Percentiles rank a stretch among this genome's conserved stretches.
These are phyloP conservation scores for Lactarius quietus DNA, from an alignment of 768 basidiomycete genomes.

Conservation along the genomic window DNA sequence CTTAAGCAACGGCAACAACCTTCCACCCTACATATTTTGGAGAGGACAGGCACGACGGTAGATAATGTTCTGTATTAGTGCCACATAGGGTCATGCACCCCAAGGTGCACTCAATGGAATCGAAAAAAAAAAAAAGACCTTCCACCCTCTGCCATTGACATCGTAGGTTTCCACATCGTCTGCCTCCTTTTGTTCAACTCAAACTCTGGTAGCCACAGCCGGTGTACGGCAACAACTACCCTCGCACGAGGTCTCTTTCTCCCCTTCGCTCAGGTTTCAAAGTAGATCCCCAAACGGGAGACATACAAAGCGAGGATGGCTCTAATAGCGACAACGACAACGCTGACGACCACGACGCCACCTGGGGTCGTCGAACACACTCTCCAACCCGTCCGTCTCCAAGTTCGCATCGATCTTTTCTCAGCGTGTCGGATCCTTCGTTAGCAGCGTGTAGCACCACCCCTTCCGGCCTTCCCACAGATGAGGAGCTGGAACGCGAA, in stretches of 20 bases:
- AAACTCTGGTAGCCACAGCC: constrained; percentile 40
- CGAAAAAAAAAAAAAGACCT: too few species aligned
- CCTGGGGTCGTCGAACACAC: constrained; percentile 46
- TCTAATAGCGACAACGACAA: constrained; percentile 45
- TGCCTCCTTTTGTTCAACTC: constrained; percentile 18
- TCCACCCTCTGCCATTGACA: constrained; percentile 36
- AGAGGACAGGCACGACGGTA: too few species aligned
- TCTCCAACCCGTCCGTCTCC: constrained; percentile 71
- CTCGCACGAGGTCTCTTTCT: constrained; percentile 57
- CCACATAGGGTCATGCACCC: too few species aligned
- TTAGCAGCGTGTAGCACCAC: constrained; percentile 45
- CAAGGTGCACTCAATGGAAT: too few species aligned
- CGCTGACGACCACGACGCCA: constrained; percentile 41
- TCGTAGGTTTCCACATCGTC: constrained; percentile 33
- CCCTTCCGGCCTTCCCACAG: constrained; percentile 50
- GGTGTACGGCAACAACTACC: constrained; percentile 36
- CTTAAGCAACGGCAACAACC: too few species aligned
- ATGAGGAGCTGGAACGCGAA: constrained; percentile 80
- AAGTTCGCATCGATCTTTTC: constrained; percentile 72
- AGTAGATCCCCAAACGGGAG: constrained; percentile 53
- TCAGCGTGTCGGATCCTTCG: constrained; percentile 66
- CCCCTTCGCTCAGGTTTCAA: constrained; percentile 65
- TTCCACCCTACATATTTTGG: too few species aligned
- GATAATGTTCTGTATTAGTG: too few species aligned
- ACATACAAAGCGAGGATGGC: constrained; percentile 39